phyloP scores from a whole-genome alignment of 306 rosid genomes.

The Morella rubra region DNA sequence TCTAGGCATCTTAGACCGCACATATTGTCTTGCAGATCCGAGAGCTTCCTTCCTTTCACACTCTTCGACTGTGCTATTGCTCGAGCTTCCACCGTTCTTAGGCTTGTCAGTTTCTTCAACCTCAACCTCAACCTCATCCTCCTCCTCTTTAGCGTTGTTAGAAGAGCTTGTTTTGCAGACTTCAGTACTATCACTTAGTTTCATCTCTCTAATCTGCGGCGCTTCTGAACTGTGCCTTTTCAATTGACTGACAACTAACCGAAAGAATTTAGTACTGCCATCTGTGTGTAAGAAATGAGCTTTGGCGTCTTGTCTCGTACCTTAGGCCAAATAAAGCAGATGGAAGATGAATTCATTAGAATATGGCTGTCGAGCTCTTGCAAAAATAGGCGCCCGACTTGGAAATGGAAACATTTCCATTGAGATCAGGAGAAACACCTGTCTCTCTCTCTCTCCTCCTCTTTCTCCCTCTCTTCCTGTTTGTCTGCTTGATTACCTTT shows the following conservation, averaged over 20 bases:
- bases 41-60: slow-evolving; percentile 34
- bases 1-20: slow-evolving; percentile 47
- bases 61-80: slow-evolving; percentile 40
- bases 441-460: slow-evolving; percentile 12
- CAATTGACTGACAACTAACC: slow-evolving; percentile 5
- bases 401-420: not conserved
- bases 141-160: slow-evolving; percentile 11
- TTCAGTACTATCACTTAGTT: slow-evolving; percentile 2
- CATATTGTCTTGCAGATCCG: slow-evolving; percentile 45
- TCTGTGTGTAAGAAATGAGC: not conserved
- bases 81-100: slow-evolving; percentile 29
- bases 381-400: not conserved
- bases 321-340: not conserved
- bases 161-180: slow-evolving; percentile 24
- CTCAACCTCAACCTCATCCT: no score
- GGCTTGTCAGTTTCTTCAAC: slow-evolving; percentile 4
- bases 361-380: not conserved
- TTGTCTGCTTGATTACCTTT: not conserved
- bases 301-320: not conserved
- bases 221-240: slow-evolving; percentile 10
- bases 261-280: no score
- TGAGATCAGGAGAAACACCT: not conserved
- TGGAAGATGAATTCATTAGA: not conserved
- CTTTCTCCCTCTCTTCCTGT: slow-evolving; percentile 16
- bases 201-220: slow-evolving; percentile 19